Evolutionary conservation across 2,329 filamentous ascomycete species (phyloP).

Genomic region (Nannizzia gypsea): DNA sequence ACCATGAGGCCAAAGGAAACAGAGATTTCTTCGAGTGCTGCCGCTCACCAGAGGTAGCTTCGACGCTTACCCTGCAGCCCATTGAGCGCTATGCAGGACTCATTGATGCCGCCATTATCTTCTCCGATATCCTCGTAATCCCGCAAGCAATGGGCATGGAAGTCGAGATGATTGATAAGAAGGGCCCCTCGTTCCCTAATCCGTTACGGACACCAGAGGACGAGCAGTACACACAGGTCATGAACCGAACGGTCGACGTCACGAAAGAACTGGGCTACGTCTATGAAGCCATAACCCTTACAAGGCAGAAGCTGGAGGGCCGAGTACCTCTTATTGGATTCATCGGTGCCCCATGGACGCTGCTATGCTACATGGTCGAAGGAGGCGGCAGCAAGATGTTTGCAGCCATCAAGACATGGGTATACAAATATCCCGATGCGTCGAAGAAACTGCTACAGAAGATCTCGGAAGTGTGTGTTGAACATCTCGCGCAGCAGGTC

Average conservation of each 20-base stretch:
- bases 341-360: constrained; percentile 91
- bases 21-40: constrained; percentile 98
- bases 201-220: constrained; percentile 71
- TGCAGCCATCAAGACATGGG: constrained; percentile 88
- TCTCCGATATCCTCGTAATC: constrained; percentile 95
- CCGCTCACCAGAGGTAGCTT: constrained; percentile 81
- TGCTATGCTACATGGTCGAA: constrained; percentile 98
- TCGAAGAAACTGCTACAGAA: constrained; percentile 74
- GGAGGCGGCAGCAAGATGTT: constrained; percentile 94
- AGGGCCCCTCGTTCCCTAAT: constrained; percentile 85
- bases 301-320: constrained; percentile 73
- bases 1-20: constrained; percentile 83
- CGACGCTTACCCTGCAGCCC: constrained; percentile 84
- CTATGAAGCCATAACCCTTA: constrained; percentile 87
- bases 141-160: constrained; percentile 96
- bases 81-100: constrained; percentile 83
- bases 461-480: constrained; percentile 87
- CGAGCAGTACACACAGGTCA: constrained; percentile 65
- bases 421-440: constrained; percentile 75
- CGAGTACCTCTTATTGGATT: constrained; percentile 91
- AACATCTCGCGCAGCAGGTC: constrained; percentile 86
- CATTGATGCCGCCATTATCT: constrained; percentile 94
- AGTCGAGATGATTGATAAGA: constrained; percentile 98
- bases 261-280: constrained; percentile 80
- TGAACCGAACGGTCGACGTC: constrained; percentile 71